Percentiles rank a stretch among this genome's conserved stretches.
Evolutionary conservation across 768 basidiomycete species (phyloP).

Genomic region (Daedaleopsis sinensis): DNA sequence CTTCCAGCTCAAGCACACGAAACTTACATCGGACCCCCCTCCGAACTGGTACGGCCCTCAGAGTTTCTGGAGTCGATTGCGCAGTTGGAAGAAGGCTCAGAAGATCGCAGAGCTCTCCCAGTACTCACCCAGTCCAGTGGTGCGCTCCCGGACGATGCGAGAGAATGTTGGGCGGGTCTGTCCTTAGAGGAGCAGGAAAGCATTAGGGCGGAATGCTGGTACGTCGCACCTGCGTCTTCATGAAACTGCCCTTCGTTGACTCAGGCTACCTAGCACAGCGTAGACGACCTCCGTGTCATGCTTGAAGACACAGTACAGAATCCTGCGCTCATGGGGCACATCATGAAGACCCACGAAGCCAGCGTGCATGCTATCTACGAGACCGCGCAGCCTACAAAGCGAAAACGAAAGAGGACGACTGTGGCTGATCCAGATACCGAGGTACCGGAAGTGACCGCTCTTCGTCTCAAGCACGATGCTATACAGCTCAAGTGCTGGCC

Average conservation of each 20-base stretch:
- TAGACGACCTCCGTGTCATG: constrained; percentile 50
- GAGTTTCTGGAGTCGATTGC: constrained; percentile 29
- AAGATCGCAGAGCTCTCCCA: constrained; percentile 3
- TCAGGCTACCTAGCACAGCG: constrained; percentile 38
- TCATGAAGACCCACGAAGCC: constrained; percentile 55
- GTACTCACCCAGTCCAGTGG: constrained; percentile 7
- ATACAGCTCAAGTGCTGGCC: constrained; percentile 62
- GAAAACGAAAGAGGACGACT: constrained; percentile 40
- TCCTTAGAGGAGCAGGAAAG: constrained; percentile 17
- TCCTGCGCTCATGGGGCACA: constrained; percentile 58
- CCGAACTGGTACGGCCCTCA: constrained; percentile 33
- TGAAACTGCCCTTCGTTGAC: not conserved
- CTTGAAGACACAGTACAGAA: constrained; percentile 54
- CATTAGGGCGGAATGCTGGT: constrained; percentile 42
- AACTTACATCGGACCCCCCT: constrained; percentile 29
- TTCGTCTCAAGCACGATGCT: constrained; percentile 56
- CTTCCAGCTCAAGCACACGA: constrained; percentile 25
- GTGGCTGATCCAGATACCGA: constrained; percentile 43
- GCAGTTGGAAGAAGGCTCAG: constrained; percentile 11
- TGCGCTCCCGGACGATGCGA: constrained; percentile 4
- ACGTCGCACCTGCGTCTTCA: not conserved
- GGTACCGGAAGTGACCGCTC: constrained; percentile 45
- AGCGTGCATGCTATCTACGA: constrained; percentile 41
- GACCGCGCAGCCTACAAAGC: constrained; percentile 38
- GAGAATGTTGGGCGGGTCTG: constrained; percentile 9